Percentiles rank a stretch among this genome's conserved stretches.
phyloP scores from a whole-genome alignment of 352 stramenopile species.

The Globisporangium yorkense region DNA sequence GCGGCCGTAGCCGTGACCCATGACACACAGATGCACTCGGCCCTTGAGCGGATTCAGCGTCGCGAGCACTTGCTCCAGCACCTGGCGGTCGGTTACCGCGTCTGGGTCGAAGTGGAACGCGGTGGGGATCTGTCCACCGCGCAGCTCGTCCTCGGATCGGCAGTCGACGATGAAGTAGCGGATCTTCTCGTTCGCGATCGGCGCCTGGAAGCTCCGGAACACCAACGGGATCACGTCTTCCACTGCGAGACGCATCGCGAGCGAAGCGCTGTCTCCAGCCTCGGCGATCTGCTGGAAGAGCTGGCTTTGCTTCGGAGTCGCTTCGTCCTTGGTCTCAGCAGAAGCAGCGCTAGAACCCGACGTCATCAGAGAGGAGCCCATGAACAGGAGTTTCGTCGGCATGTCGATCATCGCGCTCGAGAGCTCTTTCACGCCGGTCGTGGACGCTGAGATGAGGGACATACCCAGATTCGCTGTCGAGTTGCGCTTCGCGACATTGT shows the following conservation, averaged over 20 bases:
- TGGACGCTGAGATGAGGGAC: constrained; percentile 56
- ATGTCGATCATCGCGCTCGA: constrained; percentile 69
- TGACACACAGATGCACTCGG: constrained; percentile 70
- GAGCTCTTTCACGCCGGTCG: constrained; percentile 56
- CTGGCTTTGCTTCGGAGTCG: constrained; percentile 26
- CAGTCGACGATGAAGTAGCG: constrained; percentile 82
- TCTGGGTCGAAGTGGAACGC: constrained; percentile 77
- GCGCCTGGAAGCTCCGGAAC: constrained; percentile 63
- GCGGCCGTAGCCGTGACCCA: constrained; percentile 72
- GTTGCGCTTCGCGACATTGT: constrained; percentile 5
- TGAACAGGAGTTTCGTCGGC: constrained; percentile 55
- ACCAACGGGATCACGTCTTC: constrained; percentile 62
- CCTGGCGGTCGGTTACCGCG: constrained; percentile 35
- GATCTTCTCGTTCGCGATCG: constrained; percentile 27
- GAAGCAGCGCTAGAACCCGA: neutral
- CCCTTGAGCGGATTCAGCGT: constrained; percentile 59
- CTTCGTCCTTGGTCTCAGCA: constrained; percentile 13
- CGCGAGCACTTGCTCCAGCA: constrained; percentile 60
- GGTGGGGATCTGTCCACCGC: constrained; percentile 56
- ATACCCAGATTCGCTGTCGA: constrained; percentile 24
- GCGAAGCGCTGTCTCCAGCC: constrained; percentile 35
- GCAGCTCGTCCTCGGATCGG: constrained; percentile 34
- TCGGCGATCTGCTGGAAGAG: constrained; percentile 59
- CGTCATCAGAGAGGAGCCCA: constrained; percentile 21
- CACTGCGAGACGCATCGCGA: constrained; percentile 51